Conservation (phyloP, 148 eudicot genomes). For the Fagopyrum tataricum region DNA sequence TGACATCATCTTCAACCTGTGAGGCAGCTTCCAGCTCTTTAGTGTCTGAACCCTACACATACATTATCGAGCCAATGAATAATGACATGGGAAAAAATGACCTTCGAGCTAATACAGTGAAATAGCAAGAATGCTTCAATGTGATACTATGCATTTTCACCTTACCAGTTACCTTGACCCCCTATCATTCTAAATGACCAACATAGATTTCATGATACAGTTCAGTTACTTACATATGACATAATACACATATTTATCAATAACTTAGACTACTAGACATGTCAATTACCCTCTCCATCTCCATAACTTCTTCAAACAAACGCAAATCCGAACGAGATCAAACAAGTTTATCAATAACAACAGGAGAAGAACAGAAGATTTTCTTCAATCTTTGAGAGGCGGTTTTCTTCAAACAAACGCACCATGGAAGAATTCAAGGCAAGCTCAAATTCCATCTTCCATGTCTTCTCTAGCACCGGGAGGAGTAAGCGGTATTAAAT, state of each 20-base stretch:
- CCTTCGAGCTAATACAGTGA: neutral
- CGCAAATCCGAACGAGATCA: too few relatives aligned
- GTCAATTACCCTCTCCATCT: too few relatives aligned
- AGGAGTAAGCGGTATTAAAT: too few relatives aligned
- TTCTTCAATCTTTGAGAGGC: too few relatives aligned
- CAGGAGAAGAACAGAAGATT: too few relatives aligned
- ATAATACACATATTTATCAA: neutral
- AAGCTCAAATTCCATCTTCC: too few relatives aligned
- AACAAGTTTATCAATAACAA: too few relatives aligned
- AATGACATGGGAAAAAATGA: neutral
- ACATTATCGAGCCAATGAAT: neutral
- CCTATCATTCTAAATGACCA: neutral
- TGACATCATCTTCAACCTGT: constrained; percentile 68
- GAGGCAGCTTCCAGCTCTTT: constrained; percentile 89
- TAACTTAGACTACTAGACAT: neutral
- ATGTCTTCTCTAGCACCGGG: too few relatives aligned
- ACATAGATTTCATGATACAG: neutral
- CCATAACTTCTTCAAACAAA: too few relatives aligned
- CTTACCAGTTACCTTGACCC: neutral
- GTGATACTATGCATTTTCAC: neutral
- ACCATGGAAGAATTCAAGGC: too few relatives aligned
- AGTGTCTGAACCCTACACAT: constrained; percentile 66
- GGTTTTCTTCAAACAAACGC: too few relatives aligned
- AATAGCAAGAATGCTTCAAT: neutral
- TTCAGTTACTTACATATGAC: neutral